Base-by-base conservation (phyloP, 306 rosid species). In the Lithocarpus polystachyus region DNA sequence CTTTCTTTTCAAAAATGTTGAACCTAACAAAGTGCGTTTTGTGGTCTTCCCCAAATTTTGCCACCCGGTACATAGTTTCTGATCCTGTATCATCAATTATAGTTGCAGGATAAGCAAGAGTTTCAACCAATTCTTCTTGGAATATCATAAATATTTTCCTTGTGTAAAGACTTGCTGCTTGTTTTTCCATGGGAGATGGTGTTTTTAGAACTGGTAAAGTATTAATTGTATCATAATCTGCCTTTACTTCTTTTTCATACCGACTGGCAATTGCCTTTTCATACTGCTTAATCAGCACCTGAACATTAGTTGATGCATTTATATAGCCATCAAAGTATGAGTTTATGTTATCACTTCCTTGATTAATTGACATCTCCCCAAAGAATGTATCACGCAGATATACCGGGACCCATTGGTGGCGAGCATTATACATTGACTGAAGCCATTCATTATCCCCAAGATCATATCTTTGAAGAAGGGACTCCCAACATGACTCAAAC, bases 111-210 rank as follows among this genome's bases (percentile, higher is more conserved):
- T 90, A 92, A 52, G 97, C 97, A 78, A 92, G 89, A 78, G 97
- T 90, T 84, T 91, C 97, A 69, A 92, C 97, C 82, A 94, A 87
- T 82, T 94, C 97, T 72, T 92, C 97, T 82, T 92, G 97, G 75
- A 94, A 94, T 78, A 89, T 92, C 84, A 87, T 86, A 78, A 92
- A 94, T 81, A 94, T 85, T 80, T 88, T 88, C 82, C 92, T 85
- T 1, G 97, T 92, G 75, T 89, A 94, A 45, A 92, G 91, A 80
- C 73, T 83, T 37, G 94, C 97, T 72, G 97, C 97, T 87, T 94
- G 97, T 73, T 92, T 92, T 82, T 94, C 98, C 88, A 81, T 85
- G 31, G 88, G 85, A 51, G 88, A 85, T 3, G 88, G 85, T 2
- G 88, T 85, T 56, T 73, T 81, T 28, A 85, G 74, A 77, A 77